A percentile compares a stretch with the other conserved stretches of the same genome.
Evolutionary conservation across 2,329 filamentous ascomycete species (phyloP).

Genomic region (Cladosporium colombiae): DNA sequence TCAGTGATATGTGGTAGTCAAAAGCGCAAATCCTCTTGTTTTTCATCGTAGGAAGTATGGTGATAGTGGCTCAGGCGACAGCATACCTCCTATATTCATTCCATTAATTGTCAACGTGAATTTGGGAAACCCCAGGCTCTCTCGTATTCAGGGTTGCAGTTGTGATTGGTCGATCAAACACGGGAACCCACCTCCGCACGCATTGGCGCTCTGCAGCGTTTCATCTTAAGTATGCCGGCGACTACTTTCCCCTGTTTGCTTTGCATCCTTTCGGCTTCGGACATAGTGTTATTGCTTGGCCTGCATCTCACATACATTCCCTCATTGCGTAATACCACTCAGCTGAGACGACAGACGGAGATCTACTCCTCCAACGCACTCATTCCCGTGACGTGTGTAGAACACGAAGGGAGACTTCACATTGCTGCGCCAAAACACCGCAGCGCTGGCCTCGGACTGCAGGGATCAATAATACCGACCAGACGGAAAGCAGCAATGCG

Average conservation of each 20-base stretch:
- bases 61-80: neutral
- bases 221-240: conserved; percentile 6
- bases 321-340: neutral
- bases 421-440: neutral
- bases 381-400: neutral
- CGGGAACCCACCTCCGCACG: neutral
- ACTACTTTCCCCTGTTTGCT: conserved; percentile 14
- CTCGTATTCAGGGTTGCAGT: neutral
- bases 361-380: neutral
- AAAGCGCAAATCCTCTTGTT: neutral
- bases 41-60: neutral
- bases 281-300: conserved; percentile 9
- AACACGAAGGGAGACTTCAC: neutral
- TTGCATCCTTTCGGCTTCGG: conserved; percentile 15
- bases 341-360: neutral
- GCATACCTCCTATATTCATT: neutral
- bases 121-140: neutral
- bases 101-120: neutral
- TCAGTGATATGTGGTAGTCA: neutral
- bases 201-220: conserved; percentile 8
- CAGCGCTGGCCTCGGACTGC: neutral
- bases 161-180: neutral
- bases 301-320: neutral
- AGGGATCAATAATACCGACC: conserved; percentile 7
- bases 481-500: conserved; percentile 12